Evolutionary conservation across 345 rosid species (phyloP), one percentile per base, ranked within the genome.

Genomic region (Streptanthus diversifolius): DNA sequence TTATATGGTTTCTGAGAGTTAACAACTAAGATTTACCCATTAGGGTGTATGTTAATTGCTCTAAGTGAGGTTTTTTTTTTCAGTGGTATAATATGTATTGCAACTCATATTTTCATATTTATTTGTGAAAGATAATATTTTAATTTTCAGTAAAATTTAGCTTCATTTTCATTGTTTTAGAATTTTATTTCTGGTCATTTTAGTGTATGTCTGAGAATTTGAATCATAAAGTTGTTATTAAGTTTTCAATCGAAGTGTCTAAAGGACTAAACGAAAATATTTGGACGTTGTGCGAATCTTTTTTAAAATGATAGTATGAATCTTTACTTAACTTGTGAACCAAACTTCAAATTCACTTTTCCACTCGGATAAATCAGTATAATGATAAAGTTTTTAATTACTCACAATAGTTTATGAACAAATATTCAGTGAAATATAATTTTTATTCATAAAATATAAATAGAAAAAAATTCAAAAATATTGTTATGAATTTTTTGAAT

Each of bases 1-100:
- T 24, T 24, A n/a, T 11, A 35, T 58, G 73, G 72, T 58, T 58
- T 67, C 59, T 51, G 78, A 74, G 68, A 74, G 78, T 73, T 33
- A 66, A 64, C 48, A 32, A 21, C 22, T 69, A 30, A 11, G 8
- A 40, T 49, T 22, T 37, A 36, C 68, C 68, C 66, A 25, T 18
- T 36, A 18, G 68, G 68, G 61, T 45, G 25, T 6, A 22, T 14
- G 36, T 33, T 35, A 8, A 48, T 61, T 25, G 33, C 36, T 57
- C 24, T 51, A 7, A 14, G 32, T 57, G 33, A 22, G 39, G 6
- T 43, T 33, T 19, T 14, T 9, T n/a, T 4, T 14, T 35, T 58
- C 3, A 18, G 53, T 25, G 62, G 52, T 39, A 13, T 17, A 13
- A 18, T 51, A 25, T 61, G 68, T 71, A 29, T 14, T 71, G 62